phyloP scores from a whole-genome alignment of 805 yeast genomes.

The Hanseniaspora valbyensis region DNA sequence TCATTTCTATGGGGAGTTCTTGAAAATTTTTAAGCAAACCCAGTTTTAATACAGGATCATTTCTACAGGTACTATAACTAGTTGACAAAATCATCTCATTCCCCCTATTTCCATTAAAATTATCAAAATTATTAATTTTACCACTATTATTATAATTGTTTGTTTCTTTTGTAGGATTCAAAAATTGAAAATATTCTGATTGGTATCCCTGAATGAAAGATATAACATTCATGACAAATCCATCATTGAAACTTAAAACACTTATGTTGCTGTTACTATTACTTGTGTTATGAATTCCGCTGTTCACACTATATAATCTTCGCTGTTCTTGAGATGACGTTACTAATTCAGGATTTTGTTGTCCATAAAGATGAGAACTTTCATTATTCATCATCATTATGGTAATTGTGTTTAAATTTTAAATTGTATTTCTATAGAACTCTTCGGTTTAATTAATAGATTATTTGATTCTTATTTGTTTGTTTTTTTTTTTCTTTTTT shows the following conservation, averaged over 20 bases:
- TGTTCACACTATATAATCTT: not conserved
- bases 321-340: not conserved
- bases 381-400: not conserved
- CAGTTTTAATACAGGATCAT: not conserved
- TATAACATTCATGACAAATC: not conserved
- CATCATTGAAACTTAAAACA: not conserved
- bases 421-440: not conserved
- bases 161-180: not conserved
- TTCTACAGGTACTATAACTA: not conserved
- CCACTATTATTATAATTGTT: not conserved
- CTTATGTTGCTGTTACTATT: not conserved
- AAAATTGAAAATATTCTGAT: slow-evolving; percentile 1
- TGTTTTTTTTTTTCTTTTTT: no score
- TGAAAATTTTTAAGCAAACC: not conserved
- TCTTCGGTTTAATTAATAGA: no score
- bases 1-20: not conserved
- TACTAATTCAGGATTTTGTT: not conserved
- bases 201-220: slow-evolving; percentile 12
- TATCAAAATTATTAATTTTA: not conserved
- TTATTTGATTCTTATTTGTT: no score
- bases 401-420: not conserved
- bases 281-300: not conserved
- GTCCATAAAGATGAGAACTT: not conserved
- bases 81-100: no score
- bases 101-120: no score